Evolutionary conservation across 108 stramenopile genomes (phyloP), one percentile per base, ranked within the genome.

Genomic region (Cyclotella sp.): DNA sequence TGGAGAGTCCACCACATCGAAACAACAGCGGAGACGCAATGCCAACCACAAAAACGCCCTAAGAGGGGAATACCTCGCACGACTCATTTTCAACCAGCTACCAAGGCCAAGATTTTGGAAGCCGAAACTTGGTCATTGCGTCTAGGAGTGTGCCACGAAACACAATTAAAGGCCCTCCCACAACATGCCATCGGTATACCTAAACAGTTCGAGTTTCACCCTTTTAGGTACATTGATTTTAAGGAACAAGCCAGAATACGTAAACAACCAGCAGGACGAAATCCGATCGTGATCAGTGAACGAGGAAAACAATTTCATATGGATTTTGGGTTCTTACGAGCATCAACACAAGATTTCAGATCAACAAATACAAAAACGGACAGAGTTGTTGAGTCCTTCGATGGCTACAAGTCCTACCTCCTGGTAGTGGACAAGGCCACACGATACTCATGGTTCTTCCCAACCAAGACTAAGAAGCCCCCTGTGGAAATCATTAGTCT

Each of bases 311-410:
- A 57, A 24, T 71, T 71, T 39, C 59, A 71, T 71, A 42, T 59
- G 34, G 70, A 71, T 58, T 71, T 59, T 58, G 71, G 71, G 24
- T 72, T 72, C 18, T 22, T 72, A 16, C 40, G 71, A 44, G 71
- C 71, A 0, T 72, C 71, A 16, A 61, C 47, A 10, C 6, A 3
- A 7, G 67, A 68, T 24, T 68, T 44, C 43, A 6, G 8, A 3
- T 49, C 26, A 3, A 46, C 67, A 15, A 22, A 9, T n/a, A 68
- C 49, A 24, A 52, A 19, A 18, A 34, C 8, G 5, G 67, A 68
- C 34, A 46, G 67, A 16, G 49, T 68, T 18, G n/a, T 63, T 9
- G 43, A 42, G 43, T n/a, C n/a, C n/a, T n/a, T n/a, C n/a, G n/a
- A n/a, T n/a, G n/a, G n/a, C n/a, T n/a, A n/a, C n/a, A n/a, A n/a